A percentile compares a stretch with the other conserved stretches of the same genome.
Evolutionary conservation across 495 filamentous ascomycete species (phyloP).

Genomic region (Penicillium herquei): DNA sequence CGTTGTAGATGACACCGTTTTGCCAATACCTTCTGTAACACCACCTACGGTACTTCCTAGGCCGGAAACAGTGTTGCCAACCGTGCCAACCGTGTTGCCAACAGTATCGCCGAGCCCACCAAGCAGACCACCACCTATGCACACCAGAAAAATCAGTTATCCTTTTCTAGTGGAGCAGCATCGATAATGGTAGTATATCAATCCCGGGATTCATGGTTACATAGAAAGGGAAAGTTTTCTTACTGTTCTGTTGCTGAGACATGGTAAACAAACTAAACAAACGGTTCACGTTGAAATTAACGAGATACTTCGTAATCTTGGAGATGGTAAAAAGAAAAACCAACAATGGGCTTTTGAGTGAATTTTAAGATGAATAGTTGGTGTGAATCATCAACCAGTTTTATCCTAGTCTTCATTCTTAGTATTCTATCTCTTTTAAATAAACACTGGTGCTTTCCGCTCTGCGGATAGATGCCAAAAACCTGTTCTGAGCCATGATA

Average conservation of each 20-base stretch:
- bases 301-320: not conserved
- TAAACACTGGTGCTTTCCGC: not conserved
- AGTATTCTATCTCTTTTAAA: too few relatives aligned
- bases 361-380: too few relatives aligned
- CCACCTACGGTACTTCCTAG: conserved; percentile 37
- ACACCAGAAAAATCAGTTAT: not conserved
- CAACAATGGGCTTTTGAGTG: too few relatives aligned
- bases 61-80: conserved; percentile 31
- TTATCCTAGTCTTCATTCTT: too few relatives aligned
- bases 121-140: conserved; percentile 25
- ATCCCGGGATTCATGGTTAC: not conserved
- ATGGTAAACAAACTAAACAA: too few relatives aligned
- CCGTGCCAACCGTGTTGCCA: conserved; percentile 37
- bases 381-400: too few relatives aligned
- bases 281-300: not conserved
- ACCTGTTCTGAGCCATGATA: conserved; percentile 24
- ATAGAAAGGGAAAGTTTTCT: not conserved
- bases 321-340: too few relatives aligned
- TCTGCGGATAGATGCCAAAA: conserved; percentile 3
- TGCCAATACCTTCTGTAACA: conserved; percentile 30
- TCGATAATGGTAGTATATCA: conserved; percentile 8
- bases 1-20: conserved; percentile 31
- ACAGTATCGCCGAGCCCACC: conserved; percentile 35
- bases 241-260: conserved; percentile 9
- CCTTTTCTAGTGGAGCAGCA: not conserved